Conservation (phyloP, 2,329 filamentous ascomycete genomes). For the Epichloe sylvatica region DNA sequence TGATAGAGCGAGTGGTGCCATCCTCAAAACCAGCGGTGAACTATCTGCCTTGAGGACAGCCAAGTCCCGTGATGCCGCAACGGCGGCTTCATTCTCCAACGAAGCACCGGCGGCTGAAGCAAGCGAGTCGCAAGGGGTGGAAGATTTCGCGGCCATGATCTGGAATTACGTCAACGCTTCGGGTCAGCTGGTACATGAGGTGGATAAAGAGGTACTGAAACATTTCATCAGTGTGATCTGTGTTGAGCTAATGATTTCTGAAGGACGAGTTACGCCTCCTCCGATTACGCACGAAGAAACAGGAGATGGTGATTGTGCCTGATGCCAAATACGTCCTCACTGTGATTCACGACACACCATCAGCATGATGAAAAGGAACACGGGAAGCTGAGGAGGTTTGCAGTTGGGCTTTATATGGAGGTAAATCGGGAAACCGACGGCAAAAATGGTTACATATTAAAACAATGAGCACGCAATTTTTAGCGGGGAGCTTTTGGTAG, state of each 20-base stretch:
- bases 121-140: conserved; percentile 43
- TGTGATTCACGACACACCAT: conserved; percentile 69
- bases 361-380: conserved; percentile 31
- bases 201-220: conserved; percentile 51
- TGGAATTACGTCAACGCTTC: conserved; percentile 62
- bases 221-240: background rate
- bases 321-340: conserved; percentile 67
- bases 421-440: background rate
- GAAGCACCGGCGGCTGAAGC: conserved; percentile 29
- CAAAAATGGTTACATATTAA: background rate
- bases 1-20: conserved; percentile 55
- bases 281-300: conserved; percentile 67
- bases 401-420: background rate
- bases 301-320: conserved; percentile 72
- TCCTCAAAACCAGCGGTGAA: conserved; percentile 62
- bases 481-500: background rate
- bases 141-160: conserved; percentile 62
- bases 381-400: background rate
- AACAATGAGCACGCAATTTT: background rate
- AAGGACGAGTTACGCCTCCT: conserved; percentile 66
- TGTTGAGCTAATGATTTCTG: conserved; percentile 10
- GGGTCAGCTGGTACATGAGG: conserved; percentile 53
- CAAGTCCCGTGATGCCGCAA: conserved; percentile 22
- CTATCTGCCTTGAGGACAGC: conserved; percentile 39
- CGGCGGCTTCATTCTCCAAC: conserved; percentile 30